A percentile compares a stretch with the other conserved stretches of the same genome.
These are phyloP conservation scores for Malassezia furfur DNA, from an alignment of 1,284 basidiomycete species.

Conservation along the genomic window DNA sequence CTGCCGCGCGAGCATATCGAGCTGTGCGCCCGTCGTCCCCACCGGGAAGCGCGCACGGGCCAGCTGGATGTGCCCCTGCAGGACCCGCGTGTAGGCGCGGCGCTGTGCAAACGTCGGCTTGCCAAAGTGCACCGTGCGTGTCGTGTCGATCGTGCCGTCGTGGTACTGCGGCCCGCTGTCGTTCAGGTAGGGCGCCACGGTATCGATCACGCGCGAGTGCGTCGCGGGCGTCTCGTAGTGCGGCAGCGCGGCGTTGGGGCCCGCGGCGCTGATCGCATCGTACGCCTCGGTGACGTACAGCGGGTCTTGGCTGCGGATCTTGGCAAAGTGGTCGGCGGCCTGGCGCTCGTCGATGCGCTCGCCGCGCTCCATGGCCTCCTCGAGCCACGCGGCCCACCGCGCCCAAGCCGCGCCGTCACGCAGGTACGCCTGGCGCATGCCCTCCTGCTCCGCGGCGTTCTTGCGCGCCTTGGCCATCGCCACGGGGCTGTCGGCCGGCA, in stretches of 20 bases:
- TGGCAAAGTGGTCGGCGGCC: slow-evolving; percentile 28
- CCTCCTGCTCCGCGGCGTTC: slow-evolving; percentile 35
- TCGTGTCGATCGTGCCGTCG: slow-evolving; percentile 45
- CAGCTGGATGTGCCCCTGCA: slow-evolving; percentile 40
- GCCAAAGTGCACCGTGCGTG: slow-evolving; percentile 43
- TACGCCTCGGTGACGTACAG: slow-evolving; percentile 38
- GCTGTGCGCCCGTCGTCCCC: slow-evolving; percentile 36
- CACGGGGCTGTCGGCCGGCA: slow-evolving; percentile 18
- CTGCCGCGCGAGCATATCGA: slow-evolving; percentile 34
- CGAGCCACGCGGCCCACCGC: slow-evolving; percentile 45
- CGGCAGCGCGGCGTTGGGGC: slow-evolving; percentile 39
- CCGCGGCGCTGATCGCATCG: slow-evolving; percentile 39
- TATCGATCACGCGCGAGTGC: slow-evolving; percentile 29
- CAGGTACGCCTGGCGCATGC: slow-evolving; percentile 33
- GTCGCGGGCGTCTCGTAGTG: slow-evolving; percentile 43
- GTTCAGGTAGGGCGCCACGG: slow-evolving; percentile 36
- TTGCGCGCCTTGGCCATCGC: slow-evolving; percentile 39
- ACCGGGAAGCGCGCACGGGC: slow-evolving; percentile 30
- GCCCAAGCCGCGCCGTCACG: slow-evolving; percentile 45
- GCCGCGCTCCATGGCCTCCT: slow-evolving; percentile 27
- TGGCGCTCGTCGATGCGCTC: slow-evolving; percentile 27
- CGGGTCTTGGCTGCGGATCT: slow-evolving; percentile 21
- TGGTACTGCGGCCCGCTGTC: slow-evolving; percentile 41
- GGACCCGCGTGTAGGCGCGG: slow-evolving; percentile 37
- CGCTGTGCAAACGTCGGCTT: slow-evolving; percentile 36